Base-by-base conservation (phyloP, 2,329 filamentous ascomycete genomes). In the Phaeoacremonium minimum region DNA sequence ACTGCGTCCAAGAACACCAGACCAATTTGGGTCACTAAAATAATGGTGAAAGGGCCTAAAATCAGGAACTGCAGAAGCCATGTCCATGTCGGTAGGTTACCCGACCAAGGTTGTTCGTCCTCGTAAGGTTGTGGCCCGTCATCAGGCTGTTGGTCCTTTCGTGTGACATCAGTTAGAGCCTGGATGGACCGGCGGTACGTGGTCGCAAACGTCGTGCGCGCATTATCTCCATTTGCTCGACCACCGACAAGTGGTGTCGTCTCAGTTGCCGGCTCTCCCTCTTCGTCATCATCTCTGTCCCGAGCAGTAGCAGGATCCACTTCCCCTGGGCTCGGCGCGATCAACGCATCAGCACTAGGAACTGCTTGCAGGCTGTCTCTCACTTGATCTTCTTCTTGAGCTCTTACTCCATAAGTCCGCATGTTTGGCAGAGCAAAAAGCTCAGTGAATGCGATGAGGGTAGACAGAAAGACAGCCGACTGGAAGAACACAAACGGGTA, bases 31-130 rank as follows among this genome's bases (percentile, higher is more conserved):
- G 82, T 87, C 13, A 87, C 63, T 15, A 97, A 58, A 41, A 93
- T 82, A 31, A 95, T 67, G 32, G 83, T 77, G 35, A 95, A 77
- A 0, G 90, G 89, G 0, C 79, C 85, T 8, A 94, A 66, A 13
- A 96, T 55, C 4, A 97, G 66, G 46, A 96, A 83, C 52, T 98
- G 90, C 14, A 95, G 49, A 29, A 93, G 60, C 93, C 93, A 98
- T 14, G 85, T 81, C 85, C 85, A 96, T 30, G 74, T 77, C 2
- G 88, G 87, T 36, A 97, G 65, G 26, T 73, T 73, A 4, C 75
- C 75, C 35, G 88, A 95, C 93, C 93, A 98, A 12, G 74, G 66
- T 58, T 97, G 93, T 55, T 97, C 93, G 36, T 77, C 66, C 11
- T 76, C 75, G 52, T 83, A 89, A 1, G 71, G 62, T 37, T 64